Evolutionary conservation across 495 filamentous ascomycete species (phyloP), one percentile per base, ranked within the genome.

Genomic region (Xylaria venustula): DNA sequence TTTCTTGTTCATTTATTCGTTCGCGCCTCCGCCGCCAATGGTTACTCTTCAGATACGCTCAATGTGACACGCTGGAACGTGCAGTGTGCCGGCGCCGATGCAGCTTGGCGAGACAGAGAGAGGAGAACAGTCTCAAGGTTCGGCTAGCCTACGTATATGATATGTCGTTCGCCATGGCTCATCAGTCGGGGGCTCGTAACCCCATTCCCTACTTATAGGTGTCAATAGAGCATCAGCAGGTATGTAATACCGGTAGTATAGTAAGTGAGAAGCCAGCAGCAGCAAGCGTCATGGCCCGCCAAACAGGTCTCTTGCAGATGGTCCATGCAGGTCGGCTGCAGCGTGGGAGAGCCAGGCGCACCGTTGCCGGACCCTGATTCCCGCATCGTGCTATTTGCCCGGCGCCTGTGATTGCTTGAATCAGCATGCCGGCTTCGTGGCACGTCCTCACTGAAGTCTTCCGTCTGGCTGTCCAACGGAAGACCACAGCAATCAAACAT

Each of bases 371-470:
- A 14, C 30, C 32, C 44, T 54, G 23, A 48, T 28, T 19, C 11
- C 49, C 40, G 50, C 42, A 53, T 61, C 58, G 41, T 54, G 41
- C 67, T 67, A 72, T 63, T 68, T 60, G 63, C 57, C 65, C 44
- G 52, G 59, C 45, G 63, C 65, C 67, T 67, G 42, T 64, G 58
- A 54, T 49, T 70, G 64, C 65, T 63, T 62, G 60, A 60, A 53
- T 52, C 57, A 46, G 55, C 57, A 54, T 63, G 61, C 59, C 61
- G 68, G 65, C 73, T 80, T 81, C 76, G 78, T 80, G 77, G 77
- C 78, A 78, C 60, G 51, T 69, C 72, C 76, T 80, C 70, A 79
- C 71, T 78, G 68, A 67, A 67, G 66, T 61, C 55, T 9, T 32
- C 15, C 54, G 45, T 28, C 22, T 40, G 47, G 36, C 26, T 19